These are phyloP conservation scores for Geotrichum klebahnii DNA, from an alignment of 1,139 yeast species.

Conservation along the genomic window DNA sequence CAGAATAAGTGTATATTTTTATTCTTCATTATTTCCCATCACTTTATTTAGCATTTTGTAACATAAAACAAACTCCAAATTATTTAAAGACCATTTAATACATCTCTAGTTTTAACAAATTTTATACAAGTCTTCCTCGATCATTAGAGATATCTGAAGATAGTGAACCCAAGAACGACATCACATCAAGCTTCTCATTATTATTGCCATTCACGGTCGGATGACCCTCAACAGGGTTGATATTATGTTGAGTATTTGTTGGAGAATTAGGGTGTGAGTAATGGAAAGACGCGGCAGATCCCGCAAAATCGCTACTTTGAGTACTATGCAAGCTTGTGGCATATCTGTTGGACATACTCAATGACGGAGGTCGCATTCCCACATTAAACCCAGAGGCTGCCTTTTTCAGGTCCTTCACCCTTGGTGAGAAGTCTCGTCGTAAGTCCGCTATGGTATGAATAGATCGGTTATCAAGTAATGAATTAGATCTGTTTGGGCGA, in stretches of 20 bases:
- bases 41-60: too few relatives aligned
- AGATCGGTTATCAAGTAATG: slow-evolving; percentile 11
- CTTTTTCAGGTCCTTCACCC: slow-evolving; percentile 30
- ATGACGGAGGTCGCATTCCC: slow-evolving; percentile 9
- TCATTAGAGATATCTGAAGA: slow-evolving; percentile 23
- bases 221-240: not conserved
- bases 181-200: slow-evolving; percentile 25
- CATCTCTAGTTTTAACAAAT: not conserved
- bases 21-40: too few relatives aligned
- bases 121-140: slow-evolving; percentile 27
- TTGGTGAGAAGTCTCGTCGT: slow-evolving; percentile 27
- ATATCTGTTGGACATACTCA: not conserved
- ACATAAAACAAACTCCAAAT: too few relatives aligned
- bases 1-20: too few relatives aligned
- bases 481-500: not conserved
- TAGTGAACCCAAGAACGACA: slow-evolving; percentile 25
- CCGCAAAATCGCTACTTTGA: slow-evolving; percentile 10
- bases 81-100: too few relatives aligned
- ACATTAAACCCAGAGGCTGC: slow-evolving; percentile 28
- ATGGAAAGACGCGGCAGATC: not conserved
- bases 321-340: slow-evolving; percentile 20
- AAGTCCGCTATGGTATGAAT: slow-evolving; percentile 16
- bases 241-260: not conserved
- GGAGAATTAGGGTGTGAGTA: not conserved
- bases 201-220: slow-evolving; percentile 18